Percentiles rank a stretch among this genome's conserved stretches.
Conservation (phyloP, 208 protist species). For the Wallacemonas sp. region DNA sequence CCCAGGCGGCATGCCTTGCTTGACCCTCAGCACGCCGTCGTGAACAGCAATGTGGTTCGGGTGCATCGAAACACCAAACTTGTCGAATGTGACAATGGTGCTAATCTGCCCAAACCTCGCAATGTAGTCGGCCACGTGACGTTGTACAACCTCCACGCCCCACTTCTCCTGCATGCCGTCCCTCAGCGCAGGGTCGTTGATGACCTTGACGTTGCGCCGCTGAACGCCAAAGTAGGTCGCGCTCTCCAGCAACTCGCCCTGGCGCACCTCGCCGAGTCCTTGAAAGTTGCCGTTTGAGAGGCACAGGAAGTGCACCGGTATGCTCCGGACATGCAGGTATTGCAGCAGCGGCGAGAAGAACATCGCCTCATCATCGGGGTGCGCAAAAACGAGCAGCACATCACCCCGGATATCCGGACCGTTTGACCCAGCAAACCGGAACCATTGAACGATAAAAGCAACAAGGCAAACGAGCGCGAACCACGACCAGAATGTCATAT, state of each 20-base stretch:
- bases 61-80: constrained; percentile 92
- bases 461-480: constrained; percentile 22
- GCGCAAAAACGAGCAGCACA: constrained; percentile 90
- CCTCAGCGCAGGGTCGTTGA: constrained; percentile 83
- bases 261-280: constrained; percentile 76
- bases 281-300: constrained; percentile 92
- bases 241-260: constrained; percentile 89
- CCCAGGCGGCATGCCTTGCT: constrained; percentile 72
- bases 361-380: constrained; percentile 94
- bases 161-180: constrained; percentile 89
- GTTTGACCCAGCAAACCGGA: constrained; percentile 23
- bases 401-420: constrained; percentile 56
- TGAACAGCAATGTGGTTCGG: constrained; percentile 96
- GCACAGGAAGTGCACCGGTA: constrained; percentile 90
- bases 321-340: constrained; percentile 33
- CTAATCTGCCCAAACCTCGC: constrained; percentile 57
- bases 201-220: constrained; percentile 44
- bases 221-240: constrained; percentile 74
- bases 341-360: constrained; percentile 86
- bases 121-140: constrained; percentile 66
- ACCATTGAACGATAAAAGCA: constrained; percentile 53
- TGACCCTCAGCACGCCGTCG: constrained; percentile 68
- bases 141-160: constrained; percentile 46
- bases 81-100: constrained; percentile 96
- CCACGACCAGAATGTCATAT: constrained; percentile 1